Base-by-base conservation (phyloP, 257 asterid species). In the Gardenia jasminoides region DNA sequence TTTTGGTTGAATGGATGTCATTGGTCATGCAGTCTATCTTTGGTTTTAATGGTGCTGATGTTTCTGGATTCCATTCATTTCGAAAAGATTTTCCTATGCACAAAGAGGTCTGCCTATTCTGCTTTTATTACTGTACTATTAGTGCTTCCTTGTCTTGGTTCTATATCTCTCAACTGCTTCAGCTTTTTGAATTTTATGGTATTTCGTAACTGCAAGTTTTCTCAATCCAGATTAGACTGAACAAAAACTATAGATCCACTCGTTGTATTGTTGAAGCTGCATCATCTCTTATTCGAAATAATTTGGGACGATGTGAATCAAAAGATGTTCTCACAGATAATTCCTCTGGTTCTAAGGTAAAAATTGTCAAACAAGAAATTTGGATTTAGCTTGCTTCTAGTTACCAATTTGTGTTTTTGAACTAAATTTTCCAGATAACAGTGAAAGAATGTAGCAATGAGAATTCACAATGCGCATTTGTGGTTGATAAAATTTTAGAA, bases 181-280 rank as follows among this genome's bases (percentile, higher is more conserved):
- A 54, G 74, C 43, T 71, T 83, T 74, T 62, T 31, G 71, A 43
- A 39, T 50, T 76, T 48, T 67, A 61, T 31, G 36, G n/a, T 48
- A 77, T 52, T 47, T 67, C 77, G 56, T 82, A 73, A 86, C 70
- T 47, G 59, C 74, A 65, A 71, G 75, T 83, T 48, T 80, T 70
- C 79, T 83, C 74, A 77, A 62, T 88, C 80, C 82, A 95, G 99
- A 94, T 93, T 87, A 90, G 92, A 84, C 90, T 95, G 46, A 89
- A 89, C 76, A 92, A 84, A 87, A 95, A 93, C 82, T 95, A 95
- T 82, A 86, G 99, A 83, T 95, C 99, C 71, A 93, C 98, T 31
- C 91, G 98, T 77, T 95, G 91, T 80, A 95, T 95, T 20, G 95
- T 93, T 80, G 97, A 95, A 87, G 99, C 98, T 67, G 97, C 99